Conservation (phyloP, 2,329 filamentous ascomycete genomes). For the Berkeleyomyces rouxiae region DNA sequence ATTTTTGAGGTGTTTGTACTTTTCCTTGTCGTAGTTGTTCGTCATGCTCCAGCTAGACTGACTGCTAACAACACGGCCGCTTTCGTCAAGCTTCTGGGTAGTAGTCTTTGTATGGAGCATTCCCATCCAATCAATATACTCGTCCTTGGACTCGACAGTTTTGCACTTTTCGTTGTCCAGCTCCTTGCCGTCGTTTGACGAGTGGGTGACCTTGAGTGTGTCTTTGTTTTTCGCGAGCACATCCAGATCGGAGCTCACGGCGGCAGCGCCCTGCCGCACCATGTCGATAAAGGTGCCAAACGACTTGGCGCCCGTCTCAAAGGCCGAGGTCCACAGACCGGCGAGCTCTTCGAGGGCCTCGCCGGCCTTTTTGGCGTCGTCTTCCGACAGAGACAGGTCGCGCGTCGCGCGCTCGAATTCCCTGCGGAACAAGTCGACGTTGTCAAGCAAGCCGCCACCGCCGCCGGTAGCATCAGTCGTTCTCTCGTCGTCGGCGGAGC, state of each 20-base stretch:
- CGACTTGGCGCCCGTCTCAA: constrained; percentile 23
- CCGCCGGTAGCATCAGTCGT: background rate
- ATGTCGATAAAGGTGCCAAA: constrained; percentile 26
- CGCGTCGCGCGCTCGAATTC: constrained; percentile 18
- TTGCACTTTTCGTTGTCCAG: constrained; percentile 18
- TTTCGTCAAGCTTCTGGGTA: constrained; percentile 24
- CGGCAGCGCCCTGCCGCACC: constrained; percentile 17
- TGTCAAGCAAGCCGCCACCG: constrained; percentile 15
- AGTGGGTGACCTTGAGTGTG: background rate
- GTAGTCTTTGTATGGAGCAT: constrained; percentile 27
- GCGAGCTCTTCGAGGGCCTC: constrained; percentile 12
- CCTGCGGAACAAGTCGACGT: constrained; percentile 19
- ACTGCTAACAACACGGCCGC: constrained; percentile 26
- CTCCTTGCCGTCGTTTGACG: background rate
- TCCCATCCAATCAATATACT: constrained; percentile 28
- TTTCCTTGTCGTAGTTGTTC: constrained; percentile 13
- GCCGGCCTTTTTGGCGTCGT: constrained; percentile 18
- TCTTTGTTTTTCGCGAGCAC: constrained; percentile 7
- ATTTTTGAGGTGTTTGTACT: constrained; percentile 10
- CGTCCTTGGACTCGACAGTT: constrained; percentile 24
- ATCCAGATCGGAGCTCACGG: constrained; percentile 9
- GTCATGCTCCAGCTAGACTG: constrained; percentile 19
- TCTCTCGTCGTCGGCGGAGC: background rate
- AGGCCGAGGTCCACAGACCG: constrained; percentile 19
- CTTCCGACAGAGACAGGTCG: constrained; percentile 13